phyloP scores from a whole-genome alignment of 371 early-diverging fungal species.

The Apophysomyces ossiformis region DNA sequence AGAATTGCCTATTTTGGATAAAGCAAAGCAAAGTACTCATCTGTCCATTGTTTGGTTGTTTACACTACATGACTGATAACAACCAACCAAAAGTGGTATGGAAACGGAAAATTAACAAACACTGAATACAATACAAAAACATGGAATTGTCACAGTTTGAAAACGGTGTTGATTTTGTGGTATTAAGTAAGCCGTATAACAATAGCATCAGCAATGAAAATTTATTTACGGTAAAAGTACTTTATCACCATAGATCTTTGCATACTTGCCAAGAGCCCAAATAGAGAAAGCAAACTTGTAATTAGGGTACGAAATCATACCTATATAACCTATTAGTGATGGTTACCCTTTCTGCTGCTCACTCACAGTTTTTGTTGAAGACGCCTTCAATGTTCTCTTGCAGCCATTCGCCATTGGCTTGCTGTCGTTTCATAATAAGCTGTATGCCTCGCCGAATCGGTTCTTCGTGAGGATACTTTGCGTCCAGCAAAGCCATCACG shows the following conservation, averaged over 20 bases:
- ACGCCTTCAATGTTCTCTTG: constrained; percentile 98
- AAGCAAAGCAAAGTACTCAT: constrained; percentile 3
- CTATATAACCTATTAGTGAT: constrained; percentile 25
- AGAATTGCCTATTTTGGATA: not conserved
- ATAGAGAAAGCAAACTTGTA: constrained; percentile 94
- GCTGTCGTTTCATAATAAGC: constrained; percentile 86
- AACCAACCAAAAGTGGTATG: constrained; percentile 2
- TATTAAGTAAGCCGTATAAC: not conserved
- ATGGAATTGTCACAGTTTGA: too few species aligned
- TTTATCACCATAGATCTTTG: constrained; percentile 67
- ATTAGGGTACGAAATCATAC: constrained; percentile 93
- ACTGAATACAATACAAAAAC: too few species aligned
- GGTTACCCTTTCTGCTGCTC: not conserved
- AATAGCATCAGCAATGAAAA: not conserved
- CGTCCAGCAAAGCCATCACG: constrained; percentile 86
- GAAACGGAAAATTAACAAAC: not conserved
- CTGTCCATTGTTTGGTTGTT: constrained; percentile 5
- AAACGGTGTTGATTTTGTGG: too few species aligned
- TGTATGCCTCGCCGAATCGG: constrained; percentile 80
- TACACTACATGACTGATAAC: constrained; percentile 8
- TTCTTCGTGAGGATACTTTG: constrained; percentile 79
- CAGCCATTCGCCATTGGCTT: constrained; percentile 90
- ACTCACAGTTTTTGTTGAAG: constrained; percentile 89
- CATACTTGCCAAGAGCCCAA: constrained; percentile 95
- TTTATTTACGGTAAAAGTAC: constrained; percentile 12